Percentiles rank a stretch among this genome's conserved stretches.
Evolutionary conservation across 2,329 filamentous ascomycete species (phyloP).

Genomic region (Tolypocladium guangdongense): DNA sequence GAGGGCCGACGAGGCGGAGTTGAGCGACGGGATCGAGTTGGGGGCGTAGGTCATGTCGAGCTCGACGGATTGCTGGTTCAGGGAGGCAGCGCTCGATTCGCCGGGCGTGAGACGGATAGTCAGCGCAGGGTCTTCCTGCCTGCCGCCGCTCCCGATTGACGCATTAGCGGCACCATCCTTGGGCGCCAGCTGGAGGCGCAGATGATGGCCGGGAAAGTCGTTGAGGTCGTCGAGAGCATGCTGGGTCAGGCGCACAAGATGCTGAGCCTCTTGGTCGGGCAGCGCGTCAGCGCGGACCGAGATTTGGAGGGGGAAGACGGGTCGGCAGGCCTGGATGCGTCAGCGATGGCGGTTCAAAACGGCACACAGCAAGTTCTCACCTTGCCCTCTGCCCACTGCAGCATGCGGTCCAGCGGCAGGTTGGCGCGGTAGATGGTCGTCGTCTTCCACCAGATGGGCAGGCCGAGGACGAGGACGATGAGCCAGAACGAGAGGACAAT

Average conservation of each 20-base stretch:
- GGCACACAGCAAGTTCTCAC: not conserved
- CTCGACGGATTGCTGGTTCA: conserved; percentile 59
- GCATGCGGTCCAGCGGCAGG: conserved; percentile 74
- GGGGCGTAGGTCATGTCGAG: conserved; percentile 70
- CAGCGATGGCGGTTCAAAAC: conserved; percentile 1
- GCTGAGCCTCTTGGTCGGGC: conserved; percentile 55
- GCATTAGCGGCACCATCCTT: conserved; percentile 5
- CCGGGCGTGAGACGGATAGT: conserved; percentile 60
- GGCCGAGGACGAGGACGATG: conserved; percentile 68
- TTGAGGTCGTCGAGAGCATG: conserved; percentile 78
- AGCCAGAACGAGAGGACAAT: conserved; percentile 88
- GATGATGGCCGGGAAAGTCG: conserved; percentile 73
- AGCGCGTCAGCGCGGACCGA: conserved; percentile 61
- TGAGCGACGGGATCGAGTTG: conserved; percentile 54
- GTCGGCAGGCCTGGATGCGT: conserved; percentile 60
- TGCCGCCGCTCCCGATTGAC: conserved; percentile 12
- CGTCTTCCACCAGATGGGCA: conserved; percentile 94
- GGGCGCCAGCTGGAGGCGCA: conserved; percentile 39
- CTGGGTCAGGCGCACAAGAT: conserved; percentile 71
- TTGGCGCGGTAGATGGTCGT: conserved; percentile 84
- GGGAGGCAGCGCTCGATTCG: conserved; percentile 45
- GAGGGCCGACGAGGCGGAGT: conserved; percentile 59
- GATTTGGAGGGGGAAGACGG: conserved; percentile 79
- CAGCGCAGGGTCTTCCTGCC: conserved; percentile 47
- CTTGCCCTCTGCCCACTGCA: conserved; percentile 2